Conservation (phyloP, 2,329 filamentous ascomycete genomes). For the Pyricularia sp. region DNA sequence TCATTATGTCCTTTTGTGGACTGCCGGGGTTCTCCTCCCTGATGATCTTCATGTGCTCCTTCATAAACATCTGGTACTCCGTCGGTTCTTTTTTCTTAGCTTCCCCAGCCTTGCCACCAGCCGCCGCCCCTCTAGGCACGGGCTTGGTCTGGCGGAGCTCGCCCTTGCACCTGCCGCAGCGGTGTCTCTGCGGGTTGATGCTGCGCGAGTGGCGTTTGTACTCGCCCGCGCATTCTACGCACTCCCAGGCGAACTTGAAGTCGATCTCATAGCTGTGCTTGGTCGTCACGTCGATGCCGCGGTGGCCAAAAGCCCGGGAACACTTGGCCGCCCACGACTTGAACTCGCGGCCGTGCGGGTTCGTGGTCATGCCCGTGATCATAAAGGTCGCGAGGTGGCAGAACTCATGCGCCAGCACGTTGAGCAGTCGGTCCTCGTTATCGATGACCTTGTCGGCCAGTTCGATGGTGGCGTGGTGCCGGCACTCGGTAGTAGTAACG, state of each 20-base stretch:
- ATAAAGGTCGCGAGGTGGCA: conserved; percentile 93
- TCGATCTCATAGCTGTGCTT: conserved; percentile 86
- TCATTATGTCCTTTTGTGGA: conserved; percentile 61
- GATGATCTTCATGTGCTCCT: conserved; percentile 56
- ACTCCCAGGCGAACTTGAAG: conserved; percentile 87
- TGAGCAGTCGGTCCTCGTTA: conserved; percentile 66
- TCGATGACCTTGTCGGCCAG: conserved; percentile 83
- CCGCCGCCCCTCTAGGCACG: conserved; percentile 42
- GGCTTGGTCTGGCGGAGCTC: conserved; percentile 71
- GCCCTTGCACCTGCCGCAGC: conserved; percentile 69
- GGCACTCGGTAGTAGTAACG: conserved; percentile 16
- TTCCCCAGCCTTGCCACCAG: background rate
- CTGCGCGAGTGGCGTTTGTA: conserved; percentile 82
- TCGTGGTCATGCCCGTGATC: conserved; percentile 45
- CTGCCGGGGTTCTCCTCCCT: conserved; percentile 45
- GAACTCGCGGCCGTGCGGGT: conserved; percentile 16
- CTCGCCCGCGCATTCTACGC: conserved; percentile 56
- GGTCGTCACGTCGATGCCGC: conserved; percentile 72
- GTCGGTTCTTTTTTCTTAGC: conserved; percentile 18
- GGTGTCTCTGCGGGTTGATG: conserved; percentile 62
- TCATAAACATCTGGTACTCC: conserved; percentile 47
- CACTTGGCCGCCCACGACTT: conserved; percentile 22
- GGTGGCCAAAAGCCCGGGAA: conserved; percentile 44
- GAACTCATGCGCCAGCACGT: conserved; percentile 93
- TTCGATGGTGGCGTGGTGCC: conserved; percentile 70